A percentile compares a stretch with the other conserved stretches of the same genome.
These are phyloP conservation scores for Dispira parvispora DNA, from an alignment of 192 early-diverging fungal species.

Conservation along the genomic window DNA sequence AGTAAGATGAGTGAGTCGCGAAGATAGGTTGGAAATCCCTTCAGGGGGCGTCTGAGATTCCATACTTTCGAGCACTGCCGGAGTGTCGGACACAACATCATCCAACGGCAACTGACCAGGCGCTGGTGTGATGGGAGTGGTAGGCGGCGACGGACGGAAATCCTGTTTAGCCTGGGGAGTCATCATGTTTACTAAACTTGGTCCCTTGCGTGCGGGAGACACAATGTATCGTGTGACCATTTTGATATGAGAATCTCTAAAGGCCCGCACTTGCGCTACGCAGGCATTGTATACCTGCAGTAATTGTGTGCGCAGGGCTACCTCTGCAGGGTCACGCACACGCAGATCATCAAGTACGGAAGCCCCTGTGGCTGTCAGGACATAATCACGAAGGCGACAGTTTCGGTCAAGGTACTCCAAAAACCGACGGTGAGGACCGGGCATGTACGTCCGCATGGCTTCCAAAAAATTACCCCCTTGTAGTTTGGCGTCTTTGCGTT, in stretches of 20 bases:
- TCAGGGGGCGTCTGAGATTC: not conserved
- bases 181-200: slow-evolving; percentile 33
- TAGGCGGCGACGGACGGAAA: slow-evolving; percentile 13
- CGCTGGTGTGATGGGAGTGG: not conserved
- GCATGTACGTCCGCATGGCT: slow-evolving; percentile 89
- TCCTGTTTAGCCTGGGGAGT: slow-evolving; percentile 14
- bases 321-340: not conserved
- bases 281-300: slow-evolving; percentile 64
- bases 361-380: slow-evolving; percentile 11
- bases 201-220: slow-evolving; percentile 54
- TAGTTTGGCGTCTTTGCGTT: slow-evolving; percentile 13
- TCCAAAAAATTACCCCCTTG: slow-evolving; percentile 53
- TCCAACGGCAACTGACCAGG: not conserved
- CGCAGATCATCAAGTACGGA: not conserved
- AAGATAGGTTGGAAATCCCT: too few species aligned
- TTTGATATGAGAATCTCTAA: slow-evolving; percentile 84
- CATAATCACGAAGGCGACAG: slow-evolving; percentile 49
- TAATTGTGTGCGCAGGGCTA: slow-evolving; percentile 23
- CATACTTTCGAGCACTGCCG: not conserved
- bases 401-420: slow-evolving; percentile 52
- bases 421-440: slow-evolving; percentile 71
- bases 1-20: too few species aligned
- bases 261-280: slow-evolving; percentile 63
- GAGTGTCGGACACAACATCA: not conserved
- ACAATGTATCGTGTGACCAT: slow-evolving; percentile 86